phyloP scores from a whole-genome alignment of 2,329 filamentous ascomycete species.

The Dactylonectria estremocensis region DNA sequence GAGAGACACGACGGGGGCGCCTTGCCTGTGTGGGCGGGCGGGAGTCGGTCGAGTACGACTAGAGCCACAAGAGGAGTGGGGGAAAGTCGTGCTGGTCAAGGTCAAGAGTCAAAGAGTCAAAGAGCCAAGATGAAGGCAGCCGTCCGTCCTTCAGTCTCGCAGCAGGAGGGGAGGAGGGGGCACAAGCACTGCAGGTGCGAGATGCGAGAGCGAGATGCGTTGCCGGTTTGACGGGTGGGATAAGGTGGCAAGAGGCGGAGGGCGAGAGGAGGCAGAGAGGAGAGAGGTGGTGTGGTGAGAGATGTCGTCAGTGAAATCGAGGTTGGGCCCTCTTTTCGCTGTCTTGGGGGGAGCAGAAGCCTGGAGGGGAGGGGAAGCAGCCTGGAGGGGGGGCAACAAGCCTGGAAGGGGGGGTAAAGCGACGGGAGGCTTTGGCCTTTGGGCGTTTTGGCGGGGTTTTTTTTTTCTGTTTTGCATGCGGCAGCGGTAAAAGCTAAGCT shows the following conservation, averaged over 20 bases:
- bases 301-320: conserved; percentile 57
- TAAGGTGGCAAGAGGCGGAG: conserved; percentile 33
- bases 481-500: conserved; percentile 40
- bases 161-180: conserved; percentile 30
- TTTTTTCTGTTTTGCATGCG: conserved; percentile 48
- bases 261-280: conserved; percentile 39
- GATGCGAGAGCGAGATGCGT: conserved; percentile 17
- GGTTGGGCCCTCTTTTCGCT: conserved; percentile 37
- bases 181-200: conserved; percentile 18
- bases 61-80: conserved; percentile 26
- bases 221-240: conserved; percentile 19
- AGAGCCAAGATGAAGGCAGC: no score
- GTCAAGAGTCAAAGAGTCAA: no score
- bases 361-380: conserved; percentile 10
- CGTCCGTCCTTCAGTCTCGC: conserved; percentile 14
- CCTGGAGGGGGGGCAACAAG: conserved; percentile 17
- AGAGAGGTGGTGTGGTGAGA: conserved; percentile 48
- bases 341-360: conserved; percentile 19
- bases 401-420: conserved; percentile 35
- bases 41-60: conserved; percentile 27
- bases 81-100: conserved; percentile 13
- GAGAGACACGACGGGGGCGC: conserved; percentile 30
- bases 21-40: conserved; percentile 32
- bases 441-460: conserved; percentile 49
- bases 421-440: conserved; percentile 40